Evolutionary conservation across 345 rosid genomes (phyloP).

Genomic region (Boechera divaricarpa): DNA sequence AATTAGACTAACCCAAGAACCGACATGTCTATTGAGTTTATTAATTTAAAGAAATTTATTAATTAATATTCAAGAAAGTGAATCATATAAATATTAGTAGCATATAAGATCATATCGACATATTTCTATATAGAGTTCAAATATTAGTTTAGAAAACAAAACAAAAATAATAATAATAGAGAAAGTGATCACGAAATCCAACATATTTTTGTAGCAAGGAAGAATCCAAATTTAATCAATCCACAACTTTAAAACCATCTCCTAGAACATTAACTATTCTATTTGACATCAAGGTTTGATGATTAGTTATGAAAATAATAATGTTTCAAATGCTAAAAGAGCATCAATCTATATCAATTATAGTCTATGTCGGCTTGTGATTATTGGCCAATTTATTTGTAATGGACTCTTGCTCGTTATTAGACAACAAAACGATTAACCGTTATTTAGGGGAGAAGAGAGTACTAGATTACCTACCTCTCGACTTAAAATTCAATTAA

Average conservation of each 20-base stretch:
- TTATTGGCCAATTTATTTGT: constrained; percentile 2
- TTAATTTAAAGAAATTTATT: not conserved
- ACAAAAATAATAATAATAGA: not conserved
- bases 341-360: not conserved
- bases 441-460: constrained; percentile 15
- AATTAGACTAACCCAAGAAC: not conserved
- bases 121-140: not conserved
- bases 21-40: not conserved
- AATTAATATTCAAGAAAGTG: not conserved
- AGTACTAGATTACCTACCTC: constrained; percentile 10
- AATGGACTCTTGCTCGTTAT: constrained; percentile 2
- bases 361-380: constrained; percentile 22
- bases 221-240: not conserved
- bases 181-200: not conserved
- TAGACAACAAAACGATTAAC: constrained; percentile 31
- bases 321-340: constrained; percentile 8
- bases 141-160: not conserved
- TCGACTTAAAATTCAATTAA: not conserved
- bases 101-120: not conserved
- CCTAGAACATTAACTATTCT: not conserved
- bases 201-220: not conserved
- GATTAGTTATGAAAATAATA: constrained; percentile 19
- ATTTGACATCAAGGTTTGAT: constrained; percentile 11
- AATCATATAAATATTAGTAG: not conserved
- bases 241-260: not conserved